phyloP scores from a whole-genome alignment of 805 yeast genomes.

The Kuraishia borneana region DNA sequence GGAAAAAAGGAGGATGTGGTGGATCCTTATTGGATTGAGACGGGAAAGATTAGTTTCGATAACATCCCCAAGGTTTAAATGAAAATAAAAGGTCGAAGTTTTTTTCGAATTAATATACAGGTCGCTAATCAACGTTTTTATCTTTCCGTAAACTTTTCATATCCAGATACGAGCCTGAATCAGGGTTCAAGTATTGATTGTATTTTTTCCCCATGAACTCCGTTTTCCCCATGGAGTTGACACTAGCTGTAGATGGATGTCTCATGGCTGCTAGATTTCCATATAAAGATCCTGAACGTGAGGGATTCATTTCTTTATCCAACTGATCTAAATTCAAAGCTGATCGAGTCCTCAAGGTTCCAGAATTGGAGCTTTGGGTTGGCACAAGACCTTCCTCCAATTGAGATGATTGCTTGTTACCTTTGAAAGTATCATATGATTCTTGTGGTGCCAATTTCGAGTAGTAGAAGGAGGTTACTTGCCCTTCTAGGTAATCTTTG shows the following conservation, averaged over 20 bases:
- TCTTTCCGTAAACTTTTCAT: conserved; percentile 1
- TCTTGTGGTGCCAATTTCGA: background rate
- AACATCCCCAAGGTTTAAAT: conserved; percentile 8
- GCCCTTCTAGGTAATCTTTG: background rate
- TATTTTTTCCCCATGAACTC: conserved; percentile 3
- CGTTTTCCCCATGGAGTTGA: too few relatives aligned
- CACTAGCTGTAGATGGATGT: too few relatives aligned
- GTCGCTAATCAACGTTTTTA: background rate
- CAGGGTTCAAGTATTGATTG: background rate
- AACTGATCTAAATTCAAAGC: too few relatives aligned
- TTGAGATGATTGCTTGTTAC: background rate
- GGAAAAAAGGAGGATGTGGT: conserved; percentile 62
- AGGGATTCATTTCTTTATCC: too few relatives aligned
- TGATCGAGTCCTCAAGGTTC: background rate
- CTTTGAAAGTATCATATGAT: background rate
- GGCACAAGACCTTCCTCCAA: background rate
- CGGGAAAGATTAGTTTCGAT: conserved; percentile 51
- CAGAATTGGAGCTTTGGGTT: background rate
- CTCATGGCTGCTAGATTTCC: too few relatives aligned
- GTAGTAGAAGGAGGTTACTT: background rate
- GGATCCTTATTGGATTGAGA: conserved; percentile 66
- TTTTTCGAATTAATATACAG: too few relatives aligned
- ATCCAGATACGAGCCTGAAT: background rate
- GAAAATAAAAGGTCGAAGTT: too few relatives aligned
- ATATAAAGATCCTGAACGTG: too few relatives aligned